These are phyloP conservation scores for Aspergillus candidus DNA, from an alignment of 2,329 filamentous ascomycete genomes.

Conservation along the genomic window DNA sequence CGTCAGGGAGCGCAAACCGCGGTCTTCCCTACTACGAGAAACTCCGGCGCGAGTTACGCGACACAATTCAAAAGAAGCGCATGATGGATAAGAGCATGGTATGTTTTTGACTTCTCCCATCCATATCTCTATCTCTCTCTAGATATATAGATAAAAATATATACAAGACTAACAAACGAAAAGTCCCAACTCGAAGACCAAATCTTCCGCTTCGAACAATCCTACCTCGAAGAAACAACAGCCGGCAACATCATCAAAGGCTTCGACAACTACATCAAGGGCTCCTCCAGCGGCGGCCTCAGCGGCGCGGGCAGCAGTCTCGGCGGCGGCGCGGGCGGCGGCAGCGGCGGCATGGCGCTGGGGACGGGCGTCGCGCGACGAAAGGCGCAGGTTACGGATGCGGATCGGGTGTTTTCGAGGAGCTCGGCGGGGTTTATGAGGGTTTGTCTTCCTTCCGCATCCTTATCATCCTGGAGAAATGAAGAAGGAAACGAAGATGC, in stretches of 20 bases:
- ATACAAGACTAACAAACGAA: background rate
- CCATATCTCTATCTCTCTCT: background rate
- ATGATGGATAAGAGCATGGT: conserved; percentile 57
- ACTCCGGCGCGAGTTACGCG: conserved; percentile 60
- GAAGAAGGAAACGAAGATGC: too few relatives aligned
- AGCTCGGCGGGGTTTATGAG: conserved; percentile 46
- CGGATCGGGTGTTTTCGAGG: conserved; percentile 44
- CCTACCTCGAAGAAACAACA: conserved; percentile 83
- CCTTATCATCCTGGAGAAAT: too few relatives aligned
- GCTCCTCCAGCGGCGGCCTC: conserved; percentile 52
- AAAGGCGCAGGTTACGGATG: conserved; percentile 41
- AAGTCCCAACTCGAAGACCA: conserved; percentile 65
- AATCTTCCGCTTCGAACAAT: conserved; percentile 75
- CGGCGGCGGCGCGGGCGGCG: conserved; percentile 16
- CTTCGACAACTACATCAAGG: conserved; percentile 98
- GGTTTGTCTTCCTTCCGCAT: conserved; percentile 20
- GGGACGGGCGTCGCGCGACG: conserved; percentile 27
- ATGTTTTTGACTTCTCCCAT: conserved; percentile 15
- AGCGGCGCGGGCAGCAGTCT: conserved; percentile 28
- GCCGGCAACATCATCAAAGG: conserved; percentile 94
- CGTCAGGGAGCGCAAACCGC: conserved; percentile 30
- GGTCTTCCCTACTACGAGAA: conserved; percentile 66
- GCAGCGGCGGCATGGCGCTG: background rate
- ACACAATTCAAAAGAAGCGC: conserved; percentile 61
- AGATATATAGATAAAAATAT: background rate